These are phyloP conservation scores for Eucalyptus tenuipes DNA, from an alignment of 345 rosid genomes.

Conservation along the genomic window DNA sequence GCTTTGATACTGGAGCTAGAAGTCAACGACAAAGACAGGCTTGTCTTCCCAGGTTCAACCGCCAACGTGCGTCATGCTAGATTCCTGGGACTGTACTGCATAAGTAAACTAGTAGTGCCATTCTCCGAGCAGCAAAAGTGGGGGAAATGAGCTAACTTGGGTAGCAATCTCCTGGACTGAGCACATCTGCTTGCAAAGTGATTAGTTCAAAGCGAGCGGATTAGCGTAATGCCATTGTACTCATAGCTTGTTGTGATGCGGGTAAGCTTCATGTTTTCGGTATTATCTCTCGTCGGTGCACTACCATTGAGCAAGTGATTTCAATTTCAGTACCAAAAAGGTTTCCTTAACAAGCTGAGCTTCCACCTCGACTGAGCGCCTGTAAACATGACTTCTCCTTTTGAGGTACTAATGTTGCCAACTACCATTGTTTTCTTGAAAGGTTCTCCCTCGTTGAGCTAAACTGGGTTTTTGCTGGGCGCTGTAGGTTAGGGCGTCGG, in stretches of 20 bases:
- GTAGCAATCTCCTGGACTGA: not conserved
- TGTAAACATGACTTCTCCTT: not conserved
- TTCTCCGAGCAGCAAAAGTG: not conserved
- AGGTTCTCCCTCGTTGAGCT: not conserved
- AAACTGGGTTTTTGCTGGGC: not conserved
- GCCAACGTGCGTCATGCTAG: not conserved
- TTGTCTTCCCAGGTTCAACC: not conserved
- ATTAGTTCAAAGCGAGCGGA: not conserved
- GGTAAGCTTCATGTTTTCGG: not conserved
- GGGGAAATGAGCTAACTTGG: not conserved
- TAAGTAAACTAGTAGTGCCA: not conserved
- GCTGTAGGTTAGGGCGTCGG: not conserved
- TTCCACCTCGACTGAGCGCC: not conserved
- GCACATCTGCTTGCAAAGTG: not conserved
- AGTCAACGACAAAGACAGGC: not conserved
- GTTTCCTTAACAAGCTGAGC: not conserved
- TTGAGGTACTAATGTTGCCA: not conserved
- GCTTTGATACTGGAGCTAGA: not conserved
- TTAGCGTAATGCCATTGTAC: not conserved
- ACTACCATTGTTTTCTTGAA: not conserved
- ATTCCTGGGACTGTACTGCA: not conserved
- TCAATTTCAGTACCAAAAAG: not conserved
- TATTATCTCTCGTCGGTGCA: not conserved
- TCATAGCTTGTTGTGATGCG: not conserved
- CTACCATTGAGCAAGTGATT: not conserved